Base-by-base conservation (phyloP, 1,284 basidiomycete genomes). In the Ganoderma boninense region DNA sequence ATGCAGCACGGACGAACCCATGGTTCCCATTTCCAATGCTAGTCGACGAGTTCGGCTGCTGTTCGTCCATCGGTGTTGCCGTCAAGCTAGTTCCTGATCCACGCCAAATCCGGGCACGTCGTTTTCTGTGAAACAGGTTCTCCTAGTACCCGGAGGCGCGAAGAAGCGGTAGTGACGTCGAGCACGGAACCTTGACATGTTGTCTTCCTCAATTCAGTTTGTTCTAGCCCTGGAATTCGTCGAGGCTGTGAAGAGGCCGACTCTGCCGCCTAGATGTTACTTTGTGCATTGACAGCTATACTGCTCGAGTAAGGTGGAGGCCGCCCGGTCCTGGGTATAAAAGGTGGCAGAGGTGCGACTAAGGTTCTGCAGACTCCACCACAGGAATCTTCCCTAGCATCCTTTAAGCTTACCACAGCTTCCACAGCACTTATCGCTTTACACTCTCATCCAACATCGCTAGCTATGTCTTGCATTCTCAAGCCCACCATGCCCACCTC, bases 401-500 rank as follows among this genome's bases (percentile, higher is more conserved):
- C 5, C 35, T 11, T 20, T 20, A 8, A 59, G 56, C 57, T 40
- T 20, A n/a, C 5, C 29, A 35, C 29, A 57, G 2, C 29, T 35
- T 20, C 32, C 29, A 32, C 52, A 8, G 16, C 35, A 38, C 57
- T 38, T 35, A 6, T 38, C 54, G 4, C 32, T 23, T 7, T 11
- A 18, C 57, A 10, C 35, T 38, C 57, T 5, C 35, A 18, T 4
- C 13, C 23, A 20, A n/a, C 18, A 59, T n/a, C 20, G 8, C 1
- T 35, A 59, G 4, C 35, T 14, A 59, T 59, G 57, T 35, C 57
- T 20, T 38, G 32, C 57, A 59, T 59, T 20, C 35, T 59, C 29
- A 59, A 59, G 32, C 32, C 57, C 57, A 59, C 57, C 35, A 38
- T 59, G 54, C 54, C 54, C 14, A 57, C 54, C 20, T 57, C 54